A percentile compares a stretch with the other conserved stretches of the same genome.
phyloP scores from a whole-genome alignment of 2,329 filamentous ascomycete species.

The Hypoxylon sp. region DNA sequence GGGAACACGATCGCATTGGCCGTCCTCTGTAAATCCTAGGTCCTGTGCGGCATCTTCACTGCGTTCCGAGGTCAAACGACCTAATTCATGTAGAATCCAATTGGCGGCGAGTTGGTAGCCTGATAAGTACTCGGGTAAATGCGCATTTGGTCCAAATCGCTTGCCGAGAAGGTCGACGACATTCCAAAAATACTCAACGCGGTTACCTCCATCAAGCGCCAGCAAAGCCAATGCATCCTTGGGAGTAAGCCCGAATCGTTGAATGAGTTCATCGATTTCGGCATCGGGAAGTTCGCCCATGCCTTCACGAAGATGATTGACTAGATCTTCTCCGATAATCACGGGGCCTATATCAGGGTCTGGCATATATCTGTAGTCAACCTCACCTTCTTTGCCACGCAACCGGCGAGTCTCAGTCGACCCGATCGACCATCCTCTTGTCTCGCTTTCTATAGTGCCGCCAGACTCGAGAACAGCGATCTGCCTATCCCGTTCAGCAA shows the following conservation, averaged over 20 bases:
- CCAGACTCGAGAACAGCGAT: slow-evolving; percentile 84
- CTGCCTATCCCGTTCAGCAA: slow-evolving; percentile 90
- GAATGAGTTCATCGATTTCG: slow-evolving; percentile 73
- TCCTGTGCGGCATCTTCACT: slow-evolving; percentile 53
- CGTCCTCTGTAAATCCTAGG: slow-evolving; percentile 60
- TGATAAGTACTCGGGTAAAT: slow-evolving; percentile 46
- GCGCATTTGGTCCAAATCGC: slow-evolving; percentile 37
- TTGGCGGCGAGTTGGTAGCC: slow-evolving; percentile 69
- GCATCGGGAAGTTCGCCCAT: slow-evolving; percentile 81
- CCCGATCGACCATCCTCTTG: slow-evolving; percentile 91
- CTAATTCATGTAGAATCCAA: slow-evolving; percentile 83
- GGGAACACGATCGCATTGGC: slow-evolving; percentile 64
- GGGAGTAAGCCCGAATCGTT: slow-evolving; percentile 76
- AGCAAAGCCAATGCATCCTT: slow-evolving; percentile 89
- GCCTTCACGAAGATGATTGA: slow-evolving; percentile 72
- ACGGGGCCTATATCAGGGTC: slow-evolving; percentile 91
- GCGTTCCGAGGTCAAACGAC: slow-evolving; percentile 72
- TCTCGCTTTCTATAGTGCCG: slow-evolving; percentile 84
- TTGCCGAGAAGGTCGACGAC: slow-evolving; percentile 66
- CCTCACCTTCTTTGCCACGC: slow-evolving; percentile 94
- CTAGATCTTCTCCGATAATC: slow-evolving; percentile 78
- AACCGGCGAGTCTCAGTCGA: slow-evolving; percentile 84
- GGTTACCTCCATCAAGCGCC: slow-evolving; percentile 81
- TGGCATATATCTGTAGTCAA: slow-evolving; percentile 99
- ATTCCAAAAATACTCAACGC: slow-evolving; percentile 85